These are phyloP conservation scores for Aspergillus calidoustus DNA, from an alignment of 2,329 filamentous ascomycete genomes.

Conservation along the genomic window DNA sequence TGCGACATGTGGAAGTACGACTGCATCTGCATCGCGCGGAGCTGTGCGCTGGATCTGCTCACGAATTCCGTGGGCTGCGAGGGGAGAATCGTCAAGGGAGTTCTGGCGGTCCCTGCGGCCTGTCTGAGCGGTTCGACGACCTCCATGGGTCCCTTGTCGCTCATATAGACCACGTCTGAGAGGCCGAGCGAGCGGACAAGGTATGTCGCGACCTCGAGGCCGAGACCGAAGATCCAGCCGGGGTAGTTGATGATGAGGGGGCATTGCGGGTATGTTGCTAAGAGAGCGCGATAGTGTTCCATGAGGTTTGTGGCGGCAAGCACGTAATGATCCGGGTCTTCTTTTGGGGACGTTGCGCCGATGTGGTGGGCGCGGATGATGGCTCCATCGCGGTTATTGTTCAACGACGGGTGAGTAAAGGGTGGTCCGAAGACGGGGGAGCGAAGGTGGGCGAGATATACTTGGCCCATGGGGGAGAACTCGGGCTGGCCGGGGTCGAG, in stretches of 20 bases:
- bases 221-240: constrained; percentile 59
- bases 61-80: constrained; percentile 51
- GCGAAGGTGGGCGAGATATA: constrained; percentile 60
- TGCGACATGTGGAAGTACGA: constrained; percentile 62
- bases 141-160: constrained; percentile 51
- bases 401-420: constrained; percentile 55
- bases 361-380: constrained; percentile 59
- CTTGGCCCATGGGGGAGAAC: constrained; percentile 61
- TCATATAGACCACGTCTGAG: constrained; percentile 59
- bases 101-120: constrained; percentile 41
- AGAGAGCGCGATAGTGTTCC: constrained; percentile 50
- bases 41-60: constrained; percentile 55
- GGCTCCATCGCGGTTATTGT: constrained; percentile 40
- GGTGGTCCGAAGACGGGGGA: constrained; percentile 60
- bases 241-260: constrained; percentile 63
- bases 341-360: constrained; percentile 57
- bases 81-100: constrained; percentile 51
- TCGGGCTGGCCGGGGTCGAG: constrained; percentile 65
- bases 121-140: constrained; percentile 48
- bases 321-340: constrained; percentile 62
- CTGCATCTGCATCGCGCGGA: constrained; percentile 63
- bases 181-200: constrained; percentile 53
- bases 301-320: constrained; percentile 58
- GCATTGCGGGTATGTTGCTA: constrained; percentile 45
- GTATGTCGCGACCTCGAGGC: constrained; percentile 54